Base-by-base conservation (phyloP, 768 basidiomycete genomes). In the Russula sp. region DNA sequence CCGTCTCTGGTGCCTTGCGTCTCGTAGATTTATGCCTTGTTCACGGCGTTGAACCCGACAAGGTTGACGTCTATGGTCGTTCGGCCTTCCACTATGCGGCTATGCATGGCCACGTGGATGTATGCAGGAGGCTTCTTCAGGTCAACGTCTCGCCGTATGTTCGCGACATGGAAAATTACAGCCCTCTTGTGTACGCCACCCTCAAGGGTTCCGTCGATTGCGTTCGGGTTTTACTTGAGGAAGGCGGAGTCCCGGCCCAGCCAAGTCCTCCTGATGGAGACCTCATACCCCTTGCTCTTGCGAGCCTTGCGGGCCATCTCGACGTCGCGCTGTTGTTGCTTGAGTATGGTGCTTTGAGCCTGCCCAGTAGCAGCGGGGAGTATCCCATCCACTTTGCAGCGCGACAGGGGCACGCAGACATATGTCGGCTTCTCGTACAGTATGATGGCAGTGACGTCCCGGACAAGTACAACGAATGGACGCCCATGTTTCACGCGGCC, bases 401-500 rank as follows among this genome's bases (percentile, higher is more conserved):
- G 8, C 83, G 90, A 59, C 89, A 93, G 70, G 97, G 97, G 4
- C 94, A 97, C 65, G 81, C 81, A 8, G 83, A 86, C n/a, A 83
- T 97, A 20, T 96, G 95, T 72, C 79, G 75, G 60, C 73, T 93
- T 7, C 82, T 99, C 38, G 75, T 93, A 5, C 77, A 77, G 35
- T 83, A 83, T 43, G 87, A 84, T 52, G 92, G 86, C 42, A 92
- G 86, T 85, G 93, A 92, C 73, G 79, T 82, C 8, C 85, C 87
- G 1, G 97, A 99, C 79, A 98, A 95, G 74, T 98, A 96, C 73
- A 90, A 96, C 70, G 93, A 97, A 72, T 98, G 96, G 93, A 98
- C 95, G 7, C 97, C 97, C 29, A 79, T 98, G 47, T 93, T 95
- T 70, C 95, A 98, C 73, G 93, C 97, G 3, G 88, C 94, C 6